Evolutionary conservation across 257 asterid genomes (phyloP), one percentile per base, ranked within the genome.

Genomic region (Lavandula angustifolia): DNA sequence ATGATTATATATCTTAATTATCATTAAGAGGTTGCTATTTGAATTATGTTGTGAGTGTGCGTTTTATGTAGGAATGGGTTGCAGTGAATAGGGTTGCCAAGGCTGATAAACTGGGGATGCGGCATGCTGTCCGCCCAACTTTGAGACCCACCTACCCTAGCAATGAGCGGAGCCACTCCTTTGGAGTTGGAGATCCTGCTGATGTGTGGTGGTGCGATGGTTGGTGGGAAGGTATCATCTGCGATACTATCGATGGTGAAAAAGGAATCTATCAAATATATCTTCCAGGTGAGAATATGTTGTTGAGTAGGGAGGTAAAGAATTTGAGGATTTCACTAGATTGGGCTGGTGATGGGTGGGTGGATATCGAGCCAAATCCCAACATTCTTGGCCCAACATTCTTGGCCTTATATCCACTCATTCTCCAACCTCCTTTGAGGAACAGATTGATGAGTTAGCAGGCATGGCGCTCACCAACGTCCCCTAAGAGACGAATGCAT

Each of bases 121-220:
- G 99, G 71, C 80, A 74, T 69, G 66, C 73, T 43, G 85, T 82
- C 58, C 95, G 99, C 41, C 75, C 76, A 40, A 81, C 95, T 13
- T 78, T 82, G 16, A 83, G 99, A 69, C 99, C 99, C 9, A 83
- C 81, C 57, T 58, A 55, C 58, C 71, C 82, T 61, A 68, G 61
- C 71, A 66, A 73, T 13, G 76, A 72, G 50, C 42, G 6, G 35
- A 79, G 72, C 70, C 67, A 10, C 54, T 70, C 58, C 58, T 80
- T 85, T 34, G 80, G 79, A 71, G 80, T 85, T 14, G 99, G 99
- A 70, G 82, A 77, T 82, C 82, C 96, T 51, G 91, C 79, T 14
- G 99, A 94, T 76, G 87, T 80, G 34, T 94, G 99, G 99, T 91
- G 99, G 99, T 68, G 89, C 64, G 99, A 94, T 72, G 98, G 99